Base-by-base conservation (phyloP, 257 asterid species). In the Fraxinus cuspidata region DNA sequence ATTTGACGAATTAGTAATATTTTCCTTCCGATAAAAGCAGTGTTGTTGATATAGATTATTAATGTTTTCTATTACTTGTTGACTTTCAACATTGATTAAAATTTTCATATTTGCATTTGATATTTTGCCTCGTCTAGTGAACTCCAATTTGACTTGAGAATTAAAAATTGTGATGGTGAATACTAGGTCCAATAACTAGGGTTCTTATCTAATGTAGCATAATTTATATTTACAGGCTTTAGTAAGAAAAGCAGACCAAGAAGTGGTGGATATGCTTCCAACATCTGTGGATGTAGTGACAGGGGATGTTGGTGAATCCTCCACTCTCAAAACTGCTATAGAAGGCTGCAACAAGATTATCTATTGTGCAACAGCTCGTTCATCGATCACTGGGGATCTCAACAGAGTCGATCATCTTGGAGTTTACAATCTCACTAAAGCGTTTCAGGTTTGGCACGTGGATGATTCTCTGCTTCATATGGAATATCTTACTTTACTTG, bases 291-390 rank as follows among this genome's bases (percentile, higher is more conserved):
- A 89, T 84, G 80, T 95, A 21, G 92, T 95, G 83, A 89, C 80
- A 0, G 99, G 96, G 70, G 99, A 95, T 83, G 98, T 95, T 70
- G 99, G 99, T 1, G 99, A 95, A 81, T 90, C 96, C 71, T 84
- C 91, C 23, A 85, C 92, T 83, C 91, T 95, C 72, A 85, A 79
- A 77, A 71, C 83, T 42, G 97, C 94, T 44, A 85, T 93, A n/a
- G 94, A 91, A 75, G 97, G 97, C 73, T 95, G 99, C 89, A 93
- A 76, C 85, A 95, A 95, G 83, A 92, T 95, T 70, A 93, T 95
- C 80, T 95, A 91, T 74, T 95, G 99, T 60, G 98, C 99, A 2
- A 93, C 99, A 5, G 99, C 99, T 79, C 97, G 99, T 9, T 95
- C 99, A 81, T 66, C 96, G 1, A 90, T 95, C 85, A 91, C 98